These are phyloP conservation scores for Dittrichia graveolens DNA, from an alignment of 129 eudicot genomes.

Conservation along the genomic window DNA sequence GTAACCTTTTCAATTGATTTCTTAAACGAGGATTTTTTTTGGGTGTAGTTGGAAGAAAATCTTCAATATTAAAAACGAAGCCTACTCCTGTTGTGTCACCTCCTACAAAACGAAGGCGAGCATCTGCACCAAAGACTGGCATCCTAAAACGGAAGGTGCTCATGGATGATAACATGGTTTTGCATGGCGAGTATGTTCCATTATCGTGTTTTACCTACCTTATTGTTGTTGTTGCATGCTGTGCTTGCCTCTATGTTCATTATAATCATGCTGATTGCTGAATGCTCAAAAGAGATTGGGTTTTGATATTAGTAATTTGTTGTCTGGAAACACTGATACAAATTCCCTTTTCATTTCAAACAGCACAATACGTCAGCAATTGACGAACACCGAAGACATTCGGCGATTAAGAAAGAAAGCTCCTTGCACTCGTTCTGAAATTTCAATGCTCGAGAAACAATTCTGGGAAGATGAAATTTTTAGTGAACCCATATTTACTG, in stretches of 20 bases:
- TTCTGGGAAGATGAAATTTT: slow-evolving; percentile 78
- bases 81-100: slow-evolving; percentile 50
- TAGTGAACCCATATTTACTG: slow-evolving; percentile 61
- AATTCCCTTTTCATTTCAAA: slow-evolving; percentile 35
- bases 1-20: not conserved
- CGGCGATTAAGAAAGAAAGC: slow-evolving; percentile 93
- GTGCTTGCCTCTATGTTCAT: not conserved
- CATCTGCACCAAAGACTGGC: slow-evolving; percentile 47
- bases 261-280: slow-evolving; percentile 9
- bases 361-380: slow-evolving; percentile 78
- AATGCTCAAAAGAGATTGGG: not conserved
- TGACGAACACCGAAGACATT: slow-evolving; percentile 81
- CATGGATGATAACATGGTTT: slow-evolving; percentile 84
- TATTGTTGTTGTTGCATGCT: too few species aligned
- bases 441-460: slow-evolving; percentile 67
- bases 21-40: slow-evolving; percentile 20
- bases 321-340: slow-evolving; percentile 15
- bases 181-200: slow-evolving; percentile 96
- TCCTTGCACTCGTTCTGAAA: slow-evolving; percentile 89
- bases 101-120: slow-evolving; percentile 58
- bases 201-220: not conserved
- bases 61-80: slow-evolving; percentile 64
- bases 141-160: slow-evolving; percentile 80
- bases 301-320: slow-evolving; percentile 7
- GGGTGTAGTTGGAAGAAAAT: slow-evolving; percentile 66